Base-by-base conservation (phyloP, 1,139 yeast species). In the Kurtzmaniella natalensis region DNA sequence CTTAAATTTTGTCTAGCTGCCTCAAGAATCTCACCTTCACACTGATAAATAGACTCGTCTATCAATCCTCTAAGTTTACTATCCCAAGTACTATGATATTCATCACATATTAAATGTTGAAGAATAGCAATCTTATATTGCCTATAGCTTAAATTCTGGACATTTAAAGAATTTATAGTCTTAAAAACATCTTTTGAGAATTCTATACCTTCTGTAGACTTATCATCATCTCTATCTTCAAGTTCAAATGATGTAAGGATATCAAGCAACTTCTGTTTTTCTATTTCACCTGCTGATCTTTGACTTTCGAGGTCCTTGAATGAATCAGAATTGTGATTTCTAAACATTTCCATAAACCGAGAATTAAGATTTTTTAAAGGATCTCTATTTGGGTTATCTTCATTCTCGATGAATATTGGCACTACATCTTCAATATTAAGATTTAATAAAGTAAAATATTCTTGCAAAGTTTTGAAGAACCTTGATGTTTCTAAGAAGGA, bases 251-350 rank as follows among this genome's bases (percentile, higher is more conserved):
- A 54, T 26, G 59, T 55, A 16, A 69, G 54, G 0, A 68, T 67
- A 23, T 66, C 72, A 3, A 69, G 43, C 17, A 67, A 50, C 37
- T 59, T 59, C 15, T 53, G 41, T 34, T 59, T 59, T 33, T 66
- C 72, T 30, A 55, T 57, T 7, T 61, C 63, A 5, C 54, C 43
- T 3, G 46, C 38, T 19, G 46, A 41, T 2, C n/a, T 17, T 10
- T 13, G 10, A 7, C 21, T 15, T 5, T 5, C 10, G 11, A 26
- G 19, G 5, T 14, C 7, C 17, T 26, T 26, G 29, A 26, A 26
- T 4, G 29, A 8, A 11, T 17, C n/a, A 6, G 7, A 9, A 3
- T 17, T 13, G n/a, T 26, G 29, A 9, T 18, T 7, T 5, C 17
- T 26, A 7, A 26, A 26, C 4, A 26, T 17, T 5, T 42, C 34